Base-by-base conservation (phyloP, 23 red algal species). In the Gracilaria domingensis region DNA sequence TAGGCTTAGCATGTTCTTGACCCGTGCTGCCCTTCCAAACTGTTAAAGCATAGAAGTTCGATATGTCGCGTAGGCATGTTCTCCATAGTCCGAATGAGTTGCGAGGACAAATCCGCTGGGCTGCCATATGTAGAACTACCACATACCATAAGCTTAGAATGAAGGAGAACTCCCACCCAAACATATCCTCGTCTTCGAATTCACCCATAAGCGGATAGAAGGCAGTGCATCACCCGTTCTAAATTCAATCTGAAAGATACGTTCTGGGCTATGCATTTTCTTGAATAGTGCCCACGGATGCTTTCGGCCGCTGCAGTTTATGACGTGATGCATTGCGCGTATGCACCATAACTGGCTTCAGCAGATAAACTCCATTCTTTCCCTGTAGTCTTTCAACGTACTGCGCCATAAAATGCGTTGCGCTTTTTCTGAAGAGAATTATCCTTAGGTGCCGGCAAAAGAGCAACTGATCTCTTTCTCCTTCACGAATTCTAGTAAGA, bases 281-380 rank as follows among this genome's bases (percentile, higher is more conserved):
- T 85, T n/a, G n/a, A 32, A 85, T 66, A 0, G 82, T 85, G 0
- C n/a, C 82, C 24, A 36, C 82, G 55, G n/a, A 85, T 67, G 25
- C 62, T 37, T 59, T 85, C 32, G n/a, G 82, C n/a, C 54, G n/a
- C 59, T 18, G 21, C 57, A 53, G 39, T 85, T 71, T n/a, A n/a
- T 18, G 57, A 85, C 57, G 66, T 85, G 28, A 56, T n/a, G n/a
- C n/a, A n/a, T n/a, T n/a, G 57, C 16, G 60, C 59, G 82, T 71
- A 85, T 18, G 57, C n/a, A n/a, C 82, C 36, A 85, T 20, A n/a
- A 69, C 54, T 25, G 55, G 25, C 34, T 67, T 85, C 82, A 53
- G 66, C n/a, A n/a, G 6, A 0, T 40, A n/a, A 85, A 33, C 18
- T 39, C 62, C 6, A 66, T 24, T 12, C 39, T 23, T 34, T 65